Conservation (phyloP, 176 grass and related monocot species). For the Areca catechu region DNA sequence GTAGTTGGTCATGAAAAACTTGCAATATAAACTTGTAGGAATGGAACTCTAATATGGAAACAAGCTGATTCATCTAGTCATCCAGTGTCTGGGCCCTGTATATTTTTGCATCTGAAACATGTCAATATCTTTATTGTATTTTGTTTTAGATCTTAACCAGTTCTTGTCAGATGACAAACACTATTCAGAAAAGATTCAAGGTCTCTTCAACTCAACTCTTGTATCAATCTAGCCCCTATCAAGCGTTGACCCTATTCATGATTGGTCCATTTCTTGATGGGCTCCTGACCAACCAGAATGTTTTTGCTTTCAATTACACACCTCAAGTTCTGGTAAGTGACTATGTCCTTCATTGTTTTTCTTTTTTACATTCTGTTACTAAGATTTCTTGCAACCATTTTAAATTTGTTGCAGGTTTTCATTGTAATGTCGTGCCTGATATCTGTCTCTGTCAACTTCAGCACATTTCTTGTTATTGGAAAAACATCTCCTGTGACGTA, state of each 20-base stretch:
- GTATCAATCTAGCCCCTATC: constrained; percentile 15
- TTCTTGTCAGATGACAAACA: constrained; percentile 19
- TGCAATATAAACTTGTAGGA: too few species aligned
- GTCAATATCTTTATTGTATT: neutral
- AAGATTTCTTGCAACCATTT: too few species aligned
- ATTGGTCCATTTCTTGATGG: constrained; percentile 16
- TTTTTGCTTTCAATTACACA: constrained; percentile 17
- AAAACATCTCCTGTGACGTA: constrained; percentile 9
- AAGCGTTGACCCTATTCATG: constrained; percentile 12
- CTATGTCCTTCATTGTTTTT: too few species aligned
- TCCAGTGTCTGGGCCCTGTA: too few species aligned
- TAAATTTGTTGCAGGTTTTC: constrained; percentile 1
- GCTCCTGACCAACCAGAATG: constrained; percentile 10
- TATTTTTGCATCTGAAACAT: neutral
- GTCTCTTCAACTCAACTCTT: constrained; percentile 22
- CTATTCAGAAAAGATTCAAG: constrained; percentile 22
- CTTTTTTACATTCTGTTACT: too few species aligned
- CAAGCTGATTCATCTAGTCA: too few species aligned
- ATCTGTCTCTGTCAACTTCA: constrained; percentile 14
- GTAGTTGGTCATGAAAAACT: too few species aligned
- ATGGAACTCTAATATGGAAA: too few species aligned
- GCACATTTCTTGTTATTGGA: constrained; percentile 14
- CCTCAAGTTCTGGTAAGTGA: constrained; percentile 17
- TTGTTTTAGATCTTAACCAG: constrained; percentile 11
- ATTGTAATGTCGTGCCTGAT: constrained; percentile 9